Base-by-base conservation (phyloP, 495 filamentous ascomycete genomes). In the Penicillium odoratum region DNA sequence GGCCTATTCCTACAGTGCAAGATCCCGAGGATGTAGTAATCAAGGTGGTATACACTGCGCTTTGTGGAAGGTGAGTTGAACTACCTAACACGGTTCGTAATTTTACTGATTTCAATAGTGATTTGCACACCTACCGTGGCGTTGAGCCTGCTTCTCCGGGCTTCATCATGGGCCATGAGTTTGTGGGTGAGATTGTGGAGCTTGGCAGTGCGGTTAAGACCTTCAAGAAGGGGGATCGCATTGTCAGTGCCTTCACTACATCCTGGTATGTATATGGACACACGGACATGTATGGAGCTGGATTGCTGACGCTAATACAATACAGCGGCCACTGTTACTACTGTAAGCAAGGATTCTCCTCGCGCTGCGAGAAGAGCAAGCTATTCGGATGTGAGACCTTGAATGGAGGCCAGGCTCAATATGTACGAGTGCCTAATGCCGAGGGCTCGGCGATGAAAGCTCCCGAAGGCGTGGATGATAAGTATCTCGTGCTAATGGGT, bases 341-440 rank as follows among this genome's bases (percentile, higher is more conserved):
- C 79, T 98, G 93, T 81, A 83, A 78, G 45, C 82, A 87, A 58
- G 88, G 88, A 16, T 89, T 82, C 73, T 91, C 92, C 10, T 92
- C 91, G 9, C 87, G 93, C 51, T 98, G 94, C 71, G 78, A 79
- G n/a, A 83, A 90, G 59, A 81, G 76, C 25, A 70, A 81, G 18
- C 80, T 98, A 2, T 96, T 96, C 62, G 93, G 93, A 42, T 88
- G 81, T 44, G 74, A 81, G 15, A 70, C 70, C 5, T 77, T 97
- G 30, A 92, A 97, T 67, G 94, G 94, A 57, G 91, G 82, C 5
- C 93, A 98, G 72, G 93, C 94, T 30, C 88, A 97, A 77, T 97
- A 88, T 72, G 88, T 79, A 61, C 86, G 93, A 13, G 82, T 96
- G 13, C 94, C 93, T 3, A 77, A 89, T 56, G 93, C 94, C 44